Base-by-base conservation (phyloP, 2,329 filamentous ascomycete genomes). In the Aspergillus aculeatus region DNA sequence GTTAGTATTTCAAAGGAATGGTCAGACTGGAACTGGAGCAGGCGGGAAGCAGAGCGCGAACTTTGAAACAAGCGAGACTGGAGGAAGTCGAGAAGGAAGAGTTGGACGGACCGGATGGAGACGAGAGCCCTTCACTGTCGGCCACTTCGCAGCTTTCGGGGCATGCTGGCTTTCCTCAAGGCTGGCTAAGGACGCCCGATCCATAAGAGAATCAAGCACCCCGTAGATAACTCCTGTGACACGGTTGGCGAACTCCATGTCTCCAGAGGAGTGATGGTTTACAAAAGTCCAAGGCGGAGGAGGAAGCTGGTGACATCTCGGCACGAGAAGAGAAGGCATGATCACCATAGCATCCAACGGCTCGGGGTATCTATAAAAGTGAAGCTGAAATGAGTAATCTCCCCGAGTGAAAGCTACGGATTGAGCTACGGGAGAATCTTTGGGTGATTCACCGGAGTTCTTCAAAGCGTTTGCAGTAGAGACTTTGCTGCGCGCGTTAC, bases 121-220 rank as follows among this genome's bases (percentile, higher is more conserved):
- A 44, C 32, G 9, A 26, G 38, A 16, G 16, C 14, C 16, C 38
- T 19, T 44, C 38, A 44, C 16, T 44, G 38, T 16, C 38, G 14
- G 14, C 38, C 38, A 44, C 14, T 44, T 44, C 16, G n/a, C 21
- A n/a, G 32, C 12, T 59, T 65, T 70, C 9, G 65, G 62, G 9
- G 68, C 68, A 58, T 73, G 72, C 6, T 60, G 51, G 32, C 65
- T 67, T 5, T 67, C 64, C 10, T 62, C 59, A 10, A 67, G 60
- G 21, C 55, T 47, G 12, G 38, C 38, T 7, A 59, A 52, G 21
- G 63, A 52, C 4, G 51, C 51, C 21, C 23, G 47, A 3, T 62
- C 58, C 38, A 61, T 53, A n/a, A 66, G 44, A 11, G 54, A 44
- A 24, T 60, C 64, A n/a, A 65, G 48, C 10, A 62, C 63, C 7